A percentile compares a stretch with the other conserved stretches of the same genome.
Evolutionary conservation across 805 yeast genomes (phyloP).

Genomic region (Saccharomyces eubayanus): DNA sequence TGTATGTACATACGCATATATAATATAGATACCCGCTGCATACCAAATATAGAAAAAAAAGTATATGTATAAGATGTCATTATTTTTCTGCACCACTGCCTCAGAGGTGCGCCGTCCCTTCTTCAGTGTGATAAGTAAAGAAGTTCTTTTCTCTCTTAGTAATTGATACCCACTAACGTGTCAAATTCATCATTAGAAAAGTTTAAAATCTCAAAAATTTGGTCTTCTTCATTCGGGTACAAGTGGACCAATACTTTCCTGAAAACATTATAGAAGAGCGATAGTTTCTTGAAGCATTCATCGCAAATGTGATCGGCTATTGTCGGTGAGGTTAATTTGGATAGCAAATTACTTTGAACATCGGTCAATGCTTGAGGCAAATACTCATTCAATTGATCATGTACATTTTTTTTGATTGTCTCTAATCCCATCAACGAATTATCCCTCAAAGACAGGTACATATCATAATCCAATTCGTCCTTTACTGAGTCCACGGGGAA

Average conservation of each 20-base stretch:
- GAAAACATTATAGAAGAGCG: conserved; percentile 34
- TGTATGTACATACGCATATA: not conserved
- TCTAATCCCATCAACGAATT: conserved; percentile 41
- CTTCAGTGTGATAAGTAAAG: too few species aligned
- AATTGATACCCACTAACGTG: conserved; percentile 63
- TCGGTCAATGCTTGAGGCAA: conserved; percentile 57
- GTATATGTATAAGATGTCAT: not conserved
- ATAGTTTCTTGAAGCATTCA: conserved; percentile 41
- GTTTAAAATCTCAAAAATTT: conserved; percentile 18
- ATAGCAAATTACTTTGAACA: conserved; percentile 44
- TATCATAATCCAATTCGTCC: conserved; percentile 49
- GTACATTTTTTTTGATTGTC: conserved; percentile 39
- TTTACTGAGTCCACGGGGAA: conserved; percentile 45
- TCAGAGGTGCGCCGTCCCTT: not conserved
- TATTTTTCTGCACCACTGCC: not conserved
- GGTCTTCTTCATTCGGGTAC: conserved; percentile 24
- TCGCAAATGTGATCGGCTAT: conserved; percentile 49
- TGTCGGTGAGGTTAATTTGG: conserved; percentile 55
- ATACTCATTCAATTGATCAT: conserved; percentile 34
- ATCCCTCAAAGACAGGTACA: conserved; percentile 58
- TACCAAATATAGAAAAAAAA: not conserved
- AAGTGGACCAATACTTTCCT: conserved; percentile 30
- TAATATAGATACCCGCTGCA: not conserved
- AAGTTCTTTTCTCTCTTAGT: not conserved
- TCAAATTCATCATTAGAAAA: conserved; percentile 43